Evolutionary conservation across 257 asterid species (phyloP).

Genomic region (Galeopsis tetrahit): DNA sequence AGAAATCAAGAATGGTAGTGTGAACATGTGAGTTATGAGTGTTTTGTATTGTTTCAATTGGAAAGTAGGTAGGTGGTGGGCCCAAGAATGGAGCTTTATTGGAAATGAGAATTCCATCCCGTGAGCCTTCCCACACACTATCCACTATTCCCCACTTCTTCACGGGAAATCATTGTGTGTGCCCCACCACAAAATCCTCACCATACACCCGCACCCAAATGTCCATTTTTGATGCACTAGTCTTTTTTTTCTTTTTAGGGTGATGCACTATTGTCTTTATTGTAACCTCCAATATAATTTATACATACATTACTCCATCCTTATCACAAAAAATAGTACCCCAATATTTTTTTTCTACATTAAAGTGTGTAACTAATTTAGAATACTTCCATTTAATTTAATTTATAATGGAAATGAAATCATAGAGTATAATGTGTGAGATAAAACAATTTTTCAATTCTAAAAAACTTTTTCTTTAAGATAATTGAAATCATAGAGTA

Average conservation of each 20-base stretch:
- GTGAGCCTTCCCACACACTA: constrained; percentile 47
- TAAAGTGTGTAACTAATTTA: too few relatives aligned
- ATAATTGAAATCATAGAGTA: too few relatives aligned
- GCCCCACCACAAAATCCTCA: constrained; percentile 36
- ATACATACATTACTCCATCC: too few relatives aligned
- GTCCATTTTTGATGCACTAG: neutral
- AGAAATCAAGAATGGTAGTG: constrained; percentile 8
- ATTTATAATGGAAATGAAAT: too few relatives aligned
- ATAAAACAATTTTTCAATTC: too few relatives aligned
- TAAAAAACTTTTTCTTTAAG: too few relatives aligned
- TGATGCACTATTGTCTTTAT: neutral
- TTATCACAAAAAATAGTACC: too few relatives aligned
- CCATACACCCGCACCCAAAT: neutral
- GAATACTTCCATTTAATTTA: too few relatives aligned
- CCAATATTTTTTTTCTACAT: too few relatives aligned
- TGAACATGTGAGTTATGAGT: constrained; percentile 33
- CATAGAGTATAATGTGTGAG: too few relatives aligned
- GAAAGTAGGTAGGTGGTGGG: constrained; percentile 44
- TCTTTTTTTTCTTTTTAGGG: neutral
- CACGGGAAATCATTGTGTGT: constrained; percentile 44
- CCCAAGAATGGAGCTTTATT: constrained; percentile 18
- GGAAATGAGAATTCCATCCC: constrained; percentile 42
- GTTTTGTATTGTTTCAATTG: constrained; percentile 39
- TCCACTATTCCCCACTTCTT: constrained; percentile 62
- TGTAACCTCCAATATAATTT: neutral